phyloP scores from a whole-genome alignment of 441 rosid genomes.

The Manihot esculenta region DNA sequence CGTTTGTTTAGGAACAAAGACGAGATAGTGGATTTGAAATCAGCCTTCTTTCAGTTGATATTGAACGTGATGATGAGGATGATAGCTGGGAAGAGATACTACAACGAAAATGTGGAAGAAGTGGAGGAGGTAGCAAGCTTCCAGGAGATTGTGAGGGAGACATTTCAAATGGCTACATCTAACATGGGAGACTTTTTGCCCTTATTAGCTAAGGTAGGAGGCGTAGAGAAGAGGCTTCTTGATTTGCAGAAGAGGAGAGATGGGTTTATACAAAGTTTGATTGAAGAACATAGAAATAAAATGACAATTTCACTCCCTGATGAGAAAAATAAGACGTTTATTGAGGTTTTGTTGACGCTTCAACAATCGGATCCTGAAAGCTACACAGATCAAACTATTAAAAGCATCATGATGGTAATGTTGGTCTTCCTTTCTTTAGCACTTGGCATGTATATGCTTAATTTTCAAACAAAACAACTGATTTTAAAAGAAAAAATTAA shows the following conservation, averaged over 20 bases:
- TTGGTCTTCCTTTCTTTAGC: too few species aligned
- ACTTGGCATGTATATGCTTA: too few species aligned
- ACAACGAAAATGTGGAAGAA: conserved; percentile 25
- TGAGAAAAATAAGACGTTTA: conserved; percentile 38
- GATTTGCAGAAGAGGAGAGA: conserved; percentile 35
- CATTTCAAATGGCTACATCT: conserved; percentile 12
- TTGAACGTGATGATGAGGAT: conserved; percentile 51
- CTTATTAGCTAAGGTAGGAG: conserved; percentile 11
- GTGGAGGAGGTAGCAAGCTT: conserved; percentile 32
- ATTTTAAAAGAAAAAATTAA: too few species aligned
- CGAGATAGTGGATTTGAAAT: conserved; percentile 27
- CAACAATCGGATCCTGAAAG: conserved; percentile 46
- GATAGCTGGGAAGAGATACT: conserved; percentile 44
- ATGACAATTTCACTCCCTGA: background rate
- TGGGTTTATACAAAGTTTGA: conserved; percentile 37
- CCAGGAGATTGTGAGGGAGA: conserved; percentile 24
- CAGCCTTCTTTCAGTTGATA: conserved; percentile 36
- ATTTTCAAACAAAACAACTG: too few species aligned
- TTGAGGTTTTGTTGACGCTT: conserved; percentile 43
- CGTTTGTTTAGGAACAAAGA: conserved; percentile 14
- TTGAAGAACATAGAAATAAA: conserved; percentile 26
- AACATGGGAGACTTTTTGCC: conserved; percentile 37
- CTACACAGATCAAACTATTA: conserved; percentile 41
- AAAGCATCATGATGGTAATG: conserved; percentile 43
- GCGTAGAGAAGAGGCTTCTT: conserved; percentile 31